Evolutionary conservation across 1,139 yeast species (phyloP), one percentile per base, ranked within the genome.

Genomic region (Blastobotrys buckinghamii): DNA sequence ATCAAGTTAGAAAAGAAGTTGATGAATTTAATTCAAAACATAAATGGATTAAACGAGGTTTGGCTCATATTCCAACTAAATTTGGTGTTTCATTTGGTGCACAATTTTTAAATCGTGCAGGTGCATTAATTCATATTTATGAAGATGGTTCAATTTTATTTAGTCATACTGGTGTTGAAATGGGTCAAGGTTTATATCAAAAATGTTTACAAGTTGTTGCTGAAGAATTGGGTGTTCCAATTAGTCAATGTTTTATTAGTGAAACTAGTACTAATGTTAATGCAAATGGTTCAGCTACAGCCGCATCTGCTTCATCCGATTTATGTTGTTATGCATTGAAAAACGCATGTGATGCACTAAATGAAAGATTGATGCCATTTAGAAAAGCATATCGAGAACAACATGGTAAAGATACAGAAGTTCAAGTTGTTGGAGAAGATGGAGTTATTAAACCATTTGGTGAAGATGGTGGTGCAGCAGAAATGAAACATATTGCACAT

Each of bases 131-230:
- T 12, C 74, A 73, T 50, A 70, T 73, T 39, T 72, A 73, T 53
- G 70, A 68, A 41, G 77, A 73, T 55, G 77, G 77, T 1, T 69
- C 75, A 19, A 63, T 73, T 20, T 56, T 73, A 27, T 59, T 73
- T 17, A 61, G 75, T 8, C 75, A 72, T 42, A 77, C 76, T 42
- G 77, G 77, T 46, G 72, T 72, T n/a, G 77, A 73, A 52, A 73
- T 73, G 66, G 77, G 77, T 22, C 77, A 73, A 54, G 77, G 77
- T n/a, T 56, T 73, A 40, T 67, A 69, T 47, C 72, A 76, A n/a
- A 73, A 73, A 54, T 72, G 72, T 76, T 64, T 68, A 12, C 72
- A 71, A 74, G 57, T 73, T 34, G 68, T 70, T 26, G 76, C 77
- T 1, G 61, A 69, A 44, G 74, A 69, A 52, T 62, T 73, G 30